Evolutionary conservation across 352 stramenopile genomes (phyloP), one percentile per base, ranked within the genome.

Genomic region (Phytophthora melonis): DNA sequence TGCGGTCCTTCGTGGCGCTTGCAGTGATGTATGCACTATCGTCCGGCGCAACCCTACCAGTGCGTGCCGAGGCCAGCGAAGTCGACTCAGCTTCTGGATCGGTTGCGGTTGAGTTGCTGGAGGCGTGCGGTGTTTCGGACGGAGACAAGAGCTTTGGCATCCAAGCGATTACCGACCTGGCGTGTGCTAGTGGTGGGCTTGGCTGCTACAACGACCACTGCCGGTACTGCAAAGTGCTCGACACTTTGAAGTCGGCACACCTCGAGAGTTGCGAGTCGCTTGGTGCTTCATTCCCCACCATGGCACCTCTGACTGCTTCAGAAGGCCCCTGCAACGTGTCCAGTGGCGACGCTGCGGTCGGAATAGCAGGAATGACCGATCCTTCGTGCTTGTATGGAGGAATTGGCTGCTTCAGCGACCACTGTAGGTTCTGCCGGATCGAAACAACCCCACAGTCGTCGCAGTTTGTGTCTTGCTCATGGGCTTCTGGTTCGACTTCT

Each of bases 141-240:
- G 77, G 75, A 16, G 78, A 84, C 56, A 75, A 74, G 43, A 64
- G 65, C 0, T 67, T 78, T 21, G 80, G 80, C 39, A 82, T 87
- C 43, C 67, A 66, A 27, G 74, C 55, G 4, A 50, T 83, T 34
- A 56, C 13, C 5, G 80, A 88, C 49, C 9, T 36, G 13, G 62
- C 60, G 14, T 86, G 80, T 50, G 58, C 43, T 43, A 27, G 7
- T 11, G 81, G 81, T 66, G 79, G 81, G 3, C 65, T 86, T 39
- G 81, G 79, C 9, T 89, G 82, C 60, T 82, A 80, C 39, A 78
- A 76, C 23, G 63, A 81, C 50, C 58, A 79, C 63, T 88, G 81
- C 43, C 79, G 79, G 19, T 86, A 74, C 55, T 88, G 79, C 64
- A 81, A 82, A 64, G 25, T 77, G 1, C 1, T 55, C 3, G 70